Conservation (phyloP, 2,329 filamentous ascomycete genomes). For the Colletotrichum shisoi region DNA sequence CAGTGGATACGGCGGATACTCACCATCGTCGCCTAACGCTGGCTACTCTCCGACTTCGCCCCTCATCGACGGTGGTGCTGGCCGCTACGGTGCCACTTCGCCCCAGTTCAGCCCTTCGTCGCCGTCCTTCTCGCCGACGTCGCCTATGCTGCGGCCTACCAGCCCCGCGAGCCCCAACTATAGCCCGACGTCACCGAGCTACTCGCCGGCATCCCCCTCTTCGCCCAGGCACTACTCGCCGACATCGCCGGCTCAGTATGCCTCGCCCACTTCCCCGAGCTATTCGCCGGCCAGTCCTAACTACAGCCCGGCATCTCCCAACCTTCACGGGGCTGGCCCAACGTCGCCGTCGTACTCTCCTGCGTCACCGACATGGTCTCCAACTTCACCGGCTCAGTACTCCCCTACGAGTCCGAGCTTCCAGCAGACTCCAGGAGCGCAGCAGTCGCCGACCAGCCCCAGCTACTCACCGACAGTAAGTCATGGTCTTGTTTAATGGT, state of each 20-base stretch:
- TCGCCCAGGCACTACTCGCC: conserved; percentile 67
- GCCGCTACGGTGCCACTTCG: conserved; percentile 62
- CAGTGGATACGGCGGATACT: conserved; percentile 68
- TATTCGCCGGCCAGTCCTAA: conserved; percentile 76
- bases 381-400: conserved; percentile 72
- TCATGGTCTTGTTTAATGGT: conserved; percentile 8
- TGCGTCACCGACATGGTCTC: conserved; percentile 79
- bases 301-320: conserved; percentile 74
- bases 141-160: conserved; percentile 64
- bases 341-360: conserved; percentile 71
- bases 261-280: conserved; percentile 76
- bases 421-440: conserved; percentile 62
- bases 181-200: conserved; percentile 71
- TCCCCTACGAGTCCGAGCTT: conserved; percentile 70
- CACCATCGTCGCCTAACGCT: conserved; percentile 77
- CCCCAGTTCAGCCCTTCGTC: conserved; percentile 71
- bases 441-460: conserved; percentile 71
- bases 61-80: conserved; percentile 62
- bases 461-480: conserved; percentile 72
- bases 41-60: conserved; percentile 82
- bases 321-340: conserved; percentile 54
- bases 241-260: conserved; percentile 77
- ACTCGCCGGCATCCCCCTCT: conserved; percentile 68
- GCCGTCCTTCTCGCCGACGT: conserved; percentile 70
- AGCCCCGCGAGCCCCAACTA: conserved; percentile 68